These are phyloP conservation scores for Rhizopus microsporus DNA, from an alignment of 371 early-diverging fungal genomes.

Conservation along the genomic window DNA sequence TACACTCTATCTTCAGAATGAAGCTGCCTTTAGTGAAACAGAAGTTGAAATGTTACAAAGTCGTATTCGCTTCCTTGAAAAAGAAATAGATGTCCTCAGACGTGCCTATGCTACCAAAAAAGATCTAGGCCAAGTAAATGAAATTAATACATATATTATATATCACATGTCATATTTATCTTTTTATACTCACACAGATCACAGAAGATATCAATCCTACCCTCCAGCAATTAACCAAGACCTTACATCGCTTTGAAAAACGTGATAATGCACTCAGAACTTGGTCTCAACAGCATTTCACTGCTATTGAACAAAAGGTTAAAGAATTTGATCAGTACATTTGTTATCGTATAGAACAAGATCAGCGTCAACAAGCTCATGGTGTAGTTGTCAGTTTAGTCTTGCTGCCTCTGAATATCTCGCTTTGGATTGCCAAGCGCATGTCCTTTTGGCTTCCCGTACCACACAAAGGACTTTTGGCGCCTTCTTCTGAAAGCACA, in stretches of 20 bases:
- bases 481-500: too few species aligned
- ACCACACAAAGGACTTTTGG: constrained; percentile 6
- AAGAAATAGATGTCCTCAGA: constrained; percentile 54
- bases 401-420: constrained; percentile 45
- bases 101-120: constrained; percentile 67
- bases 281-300: constrained; percentile 61
- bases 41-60: constrained; percentile 50
- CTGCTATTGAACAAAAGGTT: constrained; percentile 55
- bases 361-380: constrained; percentile 32
- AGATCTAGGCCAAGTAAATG: constrained; percentile 56
- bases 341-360: constrained; percentile 60
- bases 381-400: constrained; percentile 35
- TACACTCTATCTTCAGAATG: constrained; percentile 55
- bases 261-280: constrained; percentile 52
- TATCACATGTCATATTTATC: neutral
- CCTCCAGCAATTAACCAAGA: constrained; percentile 54
- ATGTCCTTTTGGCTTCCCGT: constrained; percentile 27
- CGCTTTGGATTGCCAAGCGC: constrained; percentile 38
- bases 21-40: constrained; percentile 44
- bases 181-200: constrained; percentile 26
- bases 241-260: constrained; percentile 62
- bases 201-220: constrained; percentile 36
- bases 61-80: constrained; percentile 45
- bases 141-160: constrained; percentile 5
- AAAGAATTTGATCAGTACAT: constrained; percentile 60